Percentiles rank a stretch among this genome's conserved stretches.
These are phyloP conservation scores for Colletotrichum falcatum DNA, from an alignment of 2,329 filamentous ascomycete genomes.

Conservation along the genomic window DNA sequence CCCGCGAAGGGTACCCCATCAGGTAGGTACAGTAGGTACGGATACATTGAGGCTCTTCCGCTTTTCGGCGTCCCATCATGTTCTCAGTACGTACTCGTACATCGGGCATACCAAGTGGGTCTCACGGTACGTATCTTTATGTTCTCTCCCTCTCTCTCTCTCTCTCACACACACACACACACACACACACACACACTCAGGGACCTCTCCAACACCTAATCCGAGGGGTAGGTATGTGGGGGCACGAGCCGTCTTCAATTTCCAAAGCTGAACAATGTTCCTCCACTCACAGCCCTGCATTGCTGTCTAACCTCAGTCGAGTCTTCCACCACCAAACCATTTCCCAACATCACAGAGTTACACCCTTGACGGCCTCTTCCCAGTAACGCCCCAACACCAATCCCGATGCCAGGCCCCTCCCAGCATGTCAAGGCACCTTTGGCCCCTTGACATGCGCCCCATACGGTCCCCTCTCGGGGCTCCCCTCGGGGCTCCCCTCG, in stretches of 20 bases:
- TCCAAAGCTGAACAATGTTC: constrained; percentile 9
- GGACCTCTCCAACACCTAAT: neutral
- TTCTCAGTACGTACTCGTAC: neutral
- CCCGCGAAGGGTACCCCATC: neutral
- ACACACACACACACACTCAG: neutral
- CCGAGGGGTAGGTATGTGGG: neutral
- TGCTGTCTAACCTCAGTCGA: neutral
- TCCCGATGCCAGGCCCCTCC: constrained; percentile 11
- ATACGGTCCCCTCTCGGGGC: constrained; percentile 10
- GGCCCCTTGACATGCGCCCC: constrained; percentile 11
- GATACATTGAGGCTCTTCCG: neutral
- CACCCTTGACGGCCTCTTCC: constrained; percentile 19
- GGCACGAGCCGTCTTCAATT: constrained; percentile 20
- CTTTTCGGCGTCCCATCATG: neutral
- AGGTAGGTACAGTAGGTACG: neutral
- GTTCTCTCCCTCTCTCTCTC: too few species aligned
- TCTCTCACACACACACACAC: neutral
- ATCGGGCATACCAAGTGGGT: constrained; percentile 2
- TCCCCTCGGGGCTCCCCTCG: constrained; percentile 5
- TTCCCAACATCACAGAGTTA: constrained; percentile 30
- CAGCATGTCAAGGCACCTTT: constrained; percentile 17
- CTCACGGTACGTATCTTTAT: constrained; percentile 8
- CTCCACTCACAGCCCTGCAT: constrained; percentile 19
- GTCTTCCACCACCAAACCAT: neutral
- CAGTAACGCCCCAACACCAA: neutral